Conservation (phyloP, 2,329 filamentous ascomycete genomes). For the Colletotrichum kahawae region DNA sequence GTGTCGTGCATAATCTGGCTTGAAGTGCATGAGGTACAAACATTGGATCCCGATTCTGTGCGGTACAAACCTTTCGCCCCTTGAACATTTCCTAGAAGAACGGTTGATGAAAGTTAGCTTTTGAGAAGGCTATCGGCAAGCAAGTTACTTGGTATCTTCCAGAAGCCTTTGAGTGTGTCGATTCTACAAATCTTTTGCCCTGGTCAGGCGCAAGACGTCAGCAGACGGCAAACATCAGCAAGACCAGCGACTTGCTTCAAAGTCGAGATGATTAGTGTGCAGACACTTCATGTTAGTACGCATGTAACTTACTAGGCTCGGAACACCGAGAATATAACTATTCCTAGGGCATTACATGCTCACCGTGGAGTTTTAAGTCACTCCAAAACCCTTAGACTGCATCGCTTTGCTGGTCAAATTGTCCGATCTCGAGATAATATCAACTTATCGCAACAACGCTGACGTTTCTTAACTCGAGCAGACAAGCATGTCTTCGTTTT, state of each 20-base stretch:
- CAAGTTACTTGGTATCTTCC: neutral
- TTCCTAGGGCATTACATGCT: no score
- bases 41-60: neutral
- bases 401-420: no score
- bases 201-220: no score
- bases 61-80: neutral
- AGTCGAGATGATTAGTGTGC: no score
- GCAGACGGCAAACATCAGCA: no score
- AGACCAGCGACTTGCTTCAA: no score
- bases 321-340: no score
- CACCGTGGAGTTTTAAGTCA: no score
- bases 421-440: rapidly evolving
- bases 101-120: neutral
- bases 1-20: neutral
- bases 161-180: neutral
- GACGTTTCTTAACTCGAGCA: rapidly evolving
- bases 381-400: no score
- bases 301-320: no score
- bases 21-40: rapidly evolving
- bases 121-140: rapidly evolving
- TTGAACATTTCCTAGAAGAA: neutral
- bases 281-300: no score
- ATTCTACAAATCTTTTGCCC: neutral
- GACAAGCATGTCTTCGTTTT: no score
- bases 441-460: rapidly evolving